A percentile compares a stretch with the other conserved stretches of the same genome.
Evolutionary conservation across 2,329 filamentous ascomycete species (phyloP).

Genomic region (Botrytis squamosa): DNA sequence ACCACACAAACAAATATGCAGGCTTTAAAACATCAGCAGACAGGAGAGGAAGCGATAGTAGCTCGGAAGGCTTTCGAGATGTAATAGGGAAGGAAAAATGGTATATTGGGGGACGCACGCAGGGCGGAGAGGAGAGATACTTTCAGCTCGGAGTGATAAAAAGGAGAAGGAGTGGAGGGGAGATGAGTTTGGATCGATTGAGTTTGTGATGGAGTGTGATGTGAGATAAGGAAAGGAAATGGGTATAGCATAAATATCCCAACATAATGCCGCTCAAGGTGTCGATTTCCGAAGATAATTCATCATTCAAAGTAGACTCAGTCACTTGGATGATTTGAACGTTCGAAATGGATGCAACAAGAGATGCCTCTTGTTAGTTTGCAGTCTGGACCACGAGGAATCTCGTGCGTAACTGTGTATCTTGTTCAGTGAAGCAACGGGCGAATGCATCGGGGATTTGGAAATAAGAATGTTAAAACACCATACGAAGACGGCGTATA

Average conservation of each 20-base stretch:
- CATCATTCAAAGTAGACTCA: neutral
- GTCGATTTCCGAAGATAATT: neutral
- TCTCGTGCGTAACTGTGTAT: neutral
- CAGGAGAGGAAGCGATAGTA: conserved; percentile 67
- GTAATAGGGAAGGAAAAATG: conserved; percentile 72
- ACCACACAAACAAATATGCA: neutral
- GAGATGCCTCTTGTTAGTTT: neutral
- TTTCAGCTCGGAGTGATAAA: conserved; percentile 78
- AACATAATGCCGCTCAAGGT: neutral
- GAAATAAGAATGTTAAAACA: neutral
- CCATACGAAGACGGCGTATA: neutral
- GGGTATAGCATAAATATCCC: neutral
- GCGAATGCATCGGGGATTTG: neutral
- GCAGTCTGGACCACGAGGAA: neutral
- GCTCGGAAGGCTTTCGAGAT: conserved; percentile 72
- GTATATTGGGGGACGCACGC: conserved; percentile 77
- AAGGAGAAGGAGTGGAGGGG: conserved; percentile 69
- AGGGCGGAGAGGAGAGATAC: conserved; percentile 74
- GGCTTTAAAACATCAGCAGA: conserved; percentile 4
- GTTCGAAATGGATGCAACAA: neutral
- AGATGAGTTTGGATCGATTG: conserved; percentile 71
- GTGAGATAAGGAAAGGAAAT: neutral
- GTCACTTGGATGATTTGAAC: neutral
- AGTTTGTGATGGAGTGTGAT: conserved; percentile 56
- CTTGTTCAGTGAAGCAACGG: neutral